Evolutionary conservation across 1,284 basidiomycete genomes (phyloP), one percentile per base, ranked within the genome.

Genomic region (Boletus semigastroideus): DNA sequence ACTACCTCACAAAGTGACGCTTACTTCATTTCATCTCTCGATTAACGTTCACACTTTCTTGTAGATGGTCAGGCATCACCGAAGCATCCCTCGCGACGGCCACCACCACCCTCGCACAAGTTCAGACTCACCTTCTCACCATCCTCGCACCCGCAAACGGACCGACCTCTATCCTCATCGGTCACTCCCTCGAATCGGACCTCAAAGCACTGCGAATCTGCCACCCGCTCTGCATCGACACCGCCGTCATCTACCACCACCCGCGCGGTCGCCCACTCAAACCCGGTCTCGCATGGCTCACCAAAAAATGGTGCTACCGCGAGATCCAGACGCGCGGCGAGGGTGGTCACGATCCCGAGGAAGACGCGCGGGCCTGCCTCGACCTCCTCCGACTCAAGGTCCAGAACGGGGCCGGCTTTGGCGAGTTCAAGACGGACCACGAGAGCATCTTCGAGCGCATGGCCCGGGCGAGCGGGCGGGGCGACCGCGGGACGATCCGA

Each of bases 151-250:
- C 73, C 2, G 50, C 67, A 64, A 14, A 59, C 64, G n/a, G 78
- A 2, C 80, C 83, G 0, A 86, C 86, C 0, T 91, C 92, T 2
- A 88, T 95, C 61, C 83, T 97, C 16, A 75, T 97, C n/a, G 94
- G 94, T 0, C 94, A 97, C 68, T 95, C 92, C 3, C 82, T 97
- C 44, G 94, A 96, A 72, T 94, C 89, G 28, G 94, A 97, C 66
- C 78, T 97, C 31, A 83, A 82, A 57, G 90, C 90, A 0, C 79
- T 98, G 51, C 90, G 89, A 60, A 80, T 96, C 38, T 81, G 84
- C 53, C 90, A 96, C 62, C 85, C 92, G 0, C 74, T 82, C 41
- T 92, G 91, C 63, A 91, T 97, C 61, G 94, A 97, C 66, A 97
- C 94, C 1, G 89, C 92, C 0, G 65, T 97, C 5, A 74, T 90